These are phyloP conservation scores for Lactarius quietus DNA, from an alignment of 768 basidiomycete species.

Conservation along the genomic window DNA sequence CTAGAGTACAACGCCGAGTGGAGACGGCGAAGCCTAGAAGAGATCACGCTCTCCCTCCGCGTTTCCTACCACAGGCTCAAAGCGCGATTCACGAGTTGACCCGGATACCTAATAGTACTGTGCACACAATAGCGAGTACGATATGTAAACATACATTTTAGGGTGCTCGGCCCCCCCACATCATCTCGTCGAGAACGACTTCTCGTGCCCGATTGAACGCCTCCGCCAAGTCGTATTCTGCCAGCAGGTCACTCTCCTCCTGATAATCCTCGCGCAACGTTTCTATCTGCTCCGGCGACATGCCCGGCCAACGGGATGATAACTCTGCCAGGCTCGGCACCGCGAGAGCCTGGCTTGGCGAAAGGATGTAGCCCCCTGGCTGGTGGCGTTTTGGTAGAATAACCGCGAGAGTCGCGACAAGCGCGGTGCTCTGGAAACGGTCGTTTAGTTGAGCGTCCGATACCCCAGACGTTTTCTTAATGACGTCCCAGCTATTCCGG, in stretches of 20 bases:
- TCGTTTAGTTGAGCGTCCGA: constrained; percentile 73
- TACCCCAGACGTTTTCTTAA: constrained; percentile 69
- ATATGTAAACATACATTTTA: constrained; percentile 6
- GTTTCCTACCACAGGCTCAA: constrained; percentile 42
- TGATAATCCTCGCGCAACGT: constrained; percentile 57
- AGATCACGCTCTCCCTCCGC: constrained; percentile 56
- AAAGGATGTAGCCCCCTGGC: constrained; percentile 48
- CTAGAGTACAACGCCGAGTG: constrained; percentile 63
- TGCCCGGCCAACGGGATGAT: constrained; percentile 68
- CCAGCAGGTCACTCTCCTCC: constrained; percentile 56
- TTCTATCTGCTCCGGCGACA: constrained; percentile 62
- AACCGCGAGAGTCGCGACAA: constrained; percentile 61
- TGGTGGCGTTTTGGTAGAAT: constrained; percentile 42
- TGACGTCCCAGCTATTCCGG: constrained; percentile 63
- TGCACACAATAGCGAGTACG: not conserved
- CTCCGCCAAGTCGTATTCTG: constrained; percentile 52
- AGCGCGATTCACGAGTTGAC: constrained; percentile 27
- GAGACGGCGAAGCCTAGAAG: constrained; percentile 56
- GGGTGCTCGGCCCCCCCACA: constrained; percentile 34
- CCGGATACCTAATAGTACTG: constrained; percentile 8
- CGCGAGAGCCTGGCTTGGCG: constrained; percentile 55
- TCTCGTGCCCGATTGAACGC: constrained; percentile 62
- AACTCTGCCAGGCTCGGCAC: constrained; percentile 60
- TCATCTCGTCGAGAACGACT: constrained; percentile 50
- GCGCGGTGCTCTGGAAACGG: constrained; percentile 68